Conservation (phyloP, 2,329 filamentous ascomycete genomes). For the Fusarium metavorans region DNA sequence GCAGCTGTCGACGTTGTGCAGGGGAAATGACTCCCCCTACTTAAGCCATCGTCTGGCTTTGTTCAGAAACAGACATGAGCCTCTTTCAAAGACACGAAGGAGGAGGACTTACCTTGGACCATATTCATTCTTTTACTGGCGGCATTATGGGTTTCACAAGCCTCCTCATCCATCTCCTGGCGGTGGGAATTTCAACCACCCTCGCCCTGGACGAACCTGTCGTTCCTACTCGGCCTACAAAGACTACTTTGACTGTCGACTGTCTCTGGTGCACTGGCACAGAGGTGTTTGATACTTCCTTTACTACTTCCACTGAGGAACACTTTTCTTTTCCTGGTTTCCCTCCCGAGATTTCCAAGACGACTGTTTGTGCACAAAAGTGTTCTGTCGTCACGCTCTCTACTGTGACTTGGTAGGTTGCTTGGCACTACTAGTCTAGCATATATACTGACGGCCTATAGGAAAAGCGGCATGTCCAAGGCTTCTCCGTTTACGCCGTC, state of each 20-base stretch:
- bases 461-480: constrained; percentile 24
- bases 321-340: constrained; percentile 2
- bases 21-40: constrained; percentile 22
- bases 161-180: constrained; percentile 26
- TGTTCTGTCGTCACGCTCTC: constrained; percentile 37
- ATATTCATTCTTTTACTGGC: constrained; percentile 31
- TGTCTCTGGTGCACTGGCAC: constrained; percentile 30
- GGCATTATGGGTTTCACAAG: constrained; percentile 35
- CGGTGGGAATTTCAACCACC: constrained; percentile 5
- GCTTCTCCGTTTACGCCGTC: constrained; percentile 8
- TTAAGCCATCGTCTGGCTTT: constrained; percentile 18
- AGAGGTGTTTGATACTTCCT: constrained; percentile 2
- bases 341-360: constrained; percentile 17
- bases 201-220: constrained; percentile 4
- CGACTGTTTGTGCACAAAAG: constrained; percentile 35
- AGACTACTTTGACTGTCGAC: constrained; percentile 29
- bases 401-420: constrained; percentile 35
- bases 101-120: constrained; percentile 15
- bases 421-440: not conserved
- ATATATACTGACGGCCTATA: constrained; percentile 9
- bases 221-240: constrained; percentile 9
- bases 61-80: not conserved
- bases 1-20: constrained; percentile 19
- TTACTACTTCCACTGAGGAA: not conserved
- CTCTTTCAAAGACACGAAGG: constrained; percentile 9